Conservation (phyloP, 768 basidiomycete species). For the Mycena epipterygia region DNA sequence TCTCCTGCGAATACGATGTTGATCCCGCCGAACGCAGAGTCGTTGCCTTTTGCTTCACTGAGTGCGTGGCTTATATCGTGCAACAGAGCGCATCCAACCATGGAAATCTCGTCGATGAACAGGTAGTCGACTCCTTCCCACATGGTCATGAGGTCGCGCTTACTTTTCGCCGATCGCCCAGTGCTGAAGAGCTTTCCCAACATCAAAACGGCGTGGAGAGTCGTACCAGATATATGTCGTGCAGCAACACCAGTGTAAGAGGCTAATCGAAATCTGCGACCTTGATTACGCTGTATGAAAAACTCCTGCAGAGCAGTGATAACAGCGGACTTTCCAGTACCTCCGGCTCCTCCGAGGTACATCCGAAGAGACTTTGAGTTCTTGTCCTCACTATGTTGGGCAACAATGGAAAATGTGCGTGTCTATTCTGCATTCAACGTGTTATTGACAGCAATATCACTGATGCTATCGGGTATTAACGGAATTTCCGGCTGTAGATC, state of each 20-base stretch:
- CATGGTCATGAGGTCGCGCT: neutral
- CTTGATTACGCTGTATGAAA: neutral
- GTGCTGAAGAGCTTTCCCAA: neutral
- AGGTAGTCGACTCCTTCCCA: neutral
- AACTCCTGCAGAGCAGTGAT: neutral
- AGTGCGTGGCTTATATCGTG: constrained; percentile 50
- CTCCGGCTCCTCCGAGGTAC: neutral
- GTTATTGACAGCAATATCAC: neutral
- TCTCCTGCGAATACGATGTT: constrained; percentile 59
- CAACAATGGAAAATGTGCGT: neutral
- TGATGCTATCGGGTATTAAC: neutral
- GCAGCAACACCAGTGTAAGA: neutral
- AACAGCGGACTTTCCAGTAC: neutral
- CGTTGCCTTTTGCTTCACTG: constrained; percentile 46
- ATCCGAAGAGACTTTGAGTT: neutral
- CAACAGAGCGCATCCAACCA: constrained; percentile 53
- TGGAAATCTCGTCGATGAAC: constrained; percentile 50
- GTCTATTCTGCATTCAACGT: neutral
- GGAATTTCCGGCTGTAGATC: neutral
- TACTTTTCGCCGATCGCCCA: neutral
- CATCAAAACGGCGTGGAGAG: neutral
- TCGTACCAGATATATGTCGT: neutral
- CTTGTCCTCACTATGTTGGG: neutral
- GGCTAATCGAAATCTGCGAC: neutral
- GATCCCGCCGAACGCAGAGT: constrained; percentile 51